Evolutionary conservation across 164 flowering plant species (phyloP), one percentile per base, ranked within the genome.

Genomic region (Aristolochia contorta): DNA sequence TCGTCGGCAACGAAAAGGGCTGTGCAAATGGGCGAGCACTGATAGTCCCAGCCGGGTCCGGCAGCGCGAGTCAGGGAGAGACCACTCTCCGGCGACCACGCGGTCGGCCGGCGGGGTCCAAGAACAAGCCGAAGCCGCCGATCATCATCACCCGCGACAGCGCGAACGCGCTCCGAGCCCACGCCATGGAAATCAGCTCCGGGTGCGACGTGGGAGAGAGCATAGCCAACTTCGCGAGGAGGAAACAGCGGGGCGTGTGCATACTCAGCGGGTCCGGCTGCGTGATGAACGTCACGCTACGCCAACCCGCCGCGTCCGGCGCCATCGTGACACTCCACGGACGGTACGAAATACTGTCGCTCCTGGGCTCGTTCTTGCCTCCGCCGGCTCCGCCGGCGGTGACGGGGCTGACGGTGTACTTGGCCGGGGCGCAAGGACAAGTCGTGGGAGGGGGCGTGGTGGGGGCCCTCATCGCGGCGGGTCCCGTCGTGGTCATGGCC

Each of bases 111-210:
- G 86, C 88, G 0, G 92, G 97, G 5, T 90, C 97, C 0, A 90
- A 90, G 67, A 90, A 89, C 79, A 89, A 87, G 72, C 94, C 97
- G 0, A 90, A 90, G 70, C 90, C 90, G 3, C 95, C 95, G 0
- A 81, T 87, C 33, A 87, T 90, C 50, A 75, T 90, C 67, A 84
- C 90, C 19, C 69, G 87, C 2, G 95, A 87, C 65, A 80, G 91
- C 60, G 83, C 89, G 7, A 87, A 85, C 47, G 82, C 91, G 0
- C 84, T 90, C 0, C 65, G 84, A 3, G 97, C 92, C 4, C 92
- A 89, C 62, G 97, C 92, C 27, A 80, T 90, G 86, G 97, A 90
- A 78, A 79, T 87, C 33, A 76, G 77, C 66, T 77, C 92, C 0
- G 97, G 97, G 4, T 85, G 84, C 56, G 97, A 90, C 69, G 75